Percentiles rank a stretch among this genome's conserved stretches.
phyloP scores from a whole-genome alignment of 495 filamentous ascomycete species.

The Aspergillus homomorphus region DNA sequence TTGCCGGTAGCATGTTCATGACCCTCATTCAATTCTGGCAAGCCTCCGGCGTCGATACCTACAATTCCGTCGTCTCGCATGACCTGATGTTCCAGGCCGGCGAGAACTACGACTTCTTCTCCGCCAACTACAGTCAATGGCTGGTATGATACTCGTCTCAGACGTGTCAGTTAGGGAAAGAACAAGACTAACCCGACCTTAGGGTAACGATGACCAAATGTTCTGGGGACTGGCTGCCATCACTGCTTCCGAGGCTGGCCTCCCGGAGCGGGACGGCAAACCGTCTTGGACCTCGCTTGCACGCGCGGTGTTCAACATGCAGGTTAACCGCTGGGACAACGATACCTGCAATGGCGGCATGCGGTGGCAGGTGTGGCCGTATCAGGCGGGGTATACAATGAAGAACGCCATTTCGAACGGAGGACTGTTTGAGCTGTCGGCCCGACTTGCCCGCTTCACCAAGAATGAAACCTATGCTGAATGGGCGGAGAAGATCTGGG shows the following conservation, averaged over 20 bases:
- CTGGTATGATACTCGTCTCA: conserved; percentile 17
- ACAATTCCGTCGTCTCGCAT: conserved; percentile 43
- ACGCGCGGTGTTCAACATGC: conserved; percentile 69
- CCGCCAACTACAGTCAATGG: conserved; percentile 29
- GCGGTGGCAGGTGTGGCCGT: conserved; percentile 49
- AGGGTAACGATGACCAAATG: conserved; percentile 52
- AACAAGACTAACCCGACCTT: neutral
- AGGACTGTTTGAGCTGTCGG: conserved; percentile 61
- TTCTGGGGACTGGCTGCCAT: conserved; percentile 54
- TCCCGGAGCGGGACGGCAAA: conserved; percentile 41
- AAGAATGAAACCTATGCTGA: conserved; percentile 59
- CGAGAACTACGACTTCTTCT: conserved; percentile 41
- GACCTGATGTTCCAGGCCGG: conserved; percentile 45
- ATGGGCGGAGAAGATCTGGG: conserved; percentile 61
- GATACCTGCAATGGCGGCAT: conserved; percentile 44
- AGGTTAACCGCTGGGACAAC: conserved; percentile 48
- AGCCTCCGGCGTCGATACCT: conserved; percentile 45
- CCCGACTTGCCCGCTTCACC: conserved; percentile 62
- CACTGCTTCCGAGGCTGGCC: conserved; percentile 46
- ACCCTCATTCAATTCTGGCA: conserved; percentile 49
- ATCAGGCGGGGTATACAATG: conserved; percentile 53
- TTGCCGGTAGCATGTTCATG: conserved; percentile 48
- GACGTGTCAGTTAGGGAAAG: too few species aligned
- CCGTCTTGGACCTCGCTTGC: conserved; percentile 68
- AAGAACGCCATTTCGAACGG: conserved; percentile 67